These are phyloP conservation scores for Annulohypoxylon maeteangense DNA, from an alignment of 495 filamentous ascomycete species.

Conservation along the genomic window DNA sequence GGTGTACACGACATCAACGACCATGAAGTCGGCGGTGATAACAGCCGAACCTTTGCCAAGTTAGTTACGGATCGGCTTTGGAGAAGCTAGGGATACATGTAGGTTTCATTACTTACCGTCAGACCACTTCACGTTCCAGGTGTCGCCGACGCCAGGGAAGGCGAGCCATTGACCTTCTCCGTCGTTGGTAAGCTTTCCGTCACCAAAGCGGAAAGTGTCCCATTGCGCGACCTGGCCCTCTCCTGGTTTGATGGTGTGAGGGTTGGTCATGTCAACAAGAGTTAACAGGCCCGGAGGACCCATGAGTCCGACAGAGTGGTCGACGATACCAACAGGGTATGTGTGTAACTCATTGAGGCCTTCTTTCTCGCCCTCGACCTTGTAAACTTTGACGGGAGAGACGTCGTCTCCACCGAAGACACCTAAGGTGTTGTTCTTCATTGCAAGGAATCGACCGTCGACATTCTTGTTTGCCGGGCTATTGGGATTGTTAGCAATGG, in stretches of 20 bases:
- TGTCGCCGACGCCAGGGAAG: conserved; percentile 43
- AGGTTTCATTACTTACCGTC: conserved; percentile 44
- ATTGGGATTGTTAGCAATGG: conserved; percentile 8
- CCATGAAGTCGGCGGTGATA: conserved; percentile 50
- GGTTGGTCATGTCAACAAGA: conserved; percentile 51
- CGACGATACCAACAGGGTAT: conserved; percentile 46
- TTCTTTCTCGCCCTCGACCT: conserved; percentile 30
- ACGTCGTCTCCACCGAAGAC: conserved; percentile 31
- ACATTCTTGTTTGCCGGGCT: conserved; percentile 41
- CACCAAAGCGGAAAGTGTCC: conserved; percentile 48
- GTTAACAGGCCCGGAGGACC: conserved; percentile 50
- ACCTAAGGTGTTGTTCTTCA: conserved; percentile 39
- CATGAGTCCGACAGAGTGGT: conserved; percentile 50
- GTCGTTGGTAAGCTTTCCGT: conserved; percentile 44
- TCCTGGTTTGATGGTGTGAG: conserved; percentile 37
- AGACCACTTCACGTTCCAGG: conserved; percentile 55
- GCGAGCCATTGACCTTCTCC: conserved; percentile 49
- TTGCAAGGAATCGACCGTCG: conserved; percentile 42
- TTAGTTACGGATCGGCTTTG: background rate
- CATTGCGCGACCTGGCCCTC: conserved; percentile 48
- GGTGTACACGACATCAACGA: conserved; percentile 51
- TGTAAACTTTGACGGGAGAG: conserved; percentile 39
- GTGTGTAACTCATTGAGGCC: conserved; percentile 51
- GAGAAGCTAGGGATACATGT: background rate
- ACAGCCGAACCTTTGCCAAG: conserved; percentile 44